Evolutionary conservation across 768 basidiomycete genomes (phyloP), one percentile per base, ranked within the genome.

Genomic region (Leucosporidium creatinivorum): DNA sequence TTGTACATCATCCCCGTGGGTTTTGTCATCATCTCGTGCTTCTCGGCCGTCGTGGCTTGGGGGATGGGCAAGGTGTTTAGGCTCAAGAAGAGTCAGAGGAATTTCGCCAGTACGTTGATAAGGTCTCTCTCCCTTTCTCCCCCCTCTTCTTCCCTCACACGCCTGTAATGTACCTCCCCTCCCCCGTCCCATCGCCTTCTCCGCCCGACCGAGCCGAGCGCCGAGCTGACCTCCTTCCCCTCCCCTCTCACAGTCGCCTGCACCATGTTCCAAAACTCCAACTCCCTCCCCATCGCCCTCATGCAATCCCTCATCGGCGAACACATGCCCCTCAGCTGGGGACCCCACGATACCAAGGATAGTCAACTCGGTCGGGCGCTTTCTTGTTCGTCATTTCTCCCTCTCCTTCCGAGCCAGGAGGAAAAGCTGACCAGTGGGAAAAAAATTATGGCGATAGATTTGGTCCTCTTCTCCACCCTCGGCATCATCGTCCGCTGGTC

Each of bases 251-350:
- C 72, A 59, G 67, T 75, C 60, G 74, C 75, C 8, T 74, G 71
- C 60, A 71, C 75, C 18, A 69, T 57, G 33, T 72, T 72, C 52
- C 74, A 92, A 87, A 94, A 93, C 78, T 91, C 89, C 4, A 97
- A 97, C 77, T 91, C 91, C 0, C 84, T 99, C 8, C 94, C 94
- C 0, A 91, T 97, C 67, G 94, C 94, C 0, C 82, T 99, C 39
- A 90, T 97, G 61, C 79, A 80, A 68, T 69, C 69, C 1, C 73
- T 76, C 26, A 69, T 74, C 13, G 63, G 56, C 36, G 78, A 77
- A 39, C 73, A 76, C 63, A 56, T 72, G 6, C 69, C 67, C 23
- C 66, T 76, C 26, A 26, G 49, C 3, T 76, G 75, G 75, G 74
- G 73, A 0, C 51, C 58, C 0, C 49, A 64, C 56, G 93, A 98